Evolutionary conservation across 768 basidiomycete species (phyloP).

Genomic region (Mycena galericulata): DNA sequence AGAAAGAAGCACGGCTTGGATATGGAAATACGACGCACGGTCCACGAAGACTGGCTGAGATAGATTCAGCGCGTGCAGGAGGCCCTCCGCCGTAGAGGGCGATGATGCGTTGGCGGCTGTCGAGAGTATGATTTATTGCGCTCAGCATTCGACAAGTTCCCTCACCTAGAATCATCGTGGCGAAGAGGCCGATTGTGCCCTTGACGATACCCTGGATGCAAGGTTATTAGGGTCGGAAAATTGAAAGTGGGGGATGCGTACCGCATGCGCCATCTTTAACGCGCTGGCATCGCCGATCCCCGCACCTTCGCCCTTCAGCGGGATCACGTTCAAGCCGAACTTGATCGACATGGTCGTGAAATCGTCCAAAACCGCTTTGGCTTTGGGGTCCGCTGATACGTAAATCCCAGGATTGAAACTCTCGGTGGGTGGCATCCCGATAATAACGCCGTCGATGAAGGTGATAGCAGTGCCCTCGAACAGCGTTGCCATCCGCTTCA

Average conservation of each 20-base stretch:
- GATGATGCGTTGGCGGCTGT: slow-evolving; percentile 62
- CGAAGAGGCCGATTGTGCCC: slow-evolving; percentile 53
- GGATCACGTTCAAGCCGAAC: slow-evolving; percentile 54
- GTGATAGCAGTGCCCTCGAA: slow-evolving; percentile 51
- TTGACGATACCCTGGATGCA: slow-evolving; percentile 58
- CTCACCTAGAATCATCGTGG: slow-evolving; percentile 59
- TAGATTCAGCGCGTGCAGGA: slow-evolving; percentile 52
- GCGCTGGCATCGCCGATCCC: slow-evolving; percentile 62
- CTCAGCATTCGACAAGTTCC: neutral
- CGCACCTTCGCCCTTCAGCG: slow-evolving; percentile 53
- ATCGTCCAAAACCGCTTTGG: slow-evolving; percentile 45
- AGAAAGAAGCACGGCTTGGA: neutral
- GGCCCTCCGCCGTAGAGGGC: slow-evolving; percentile 61
- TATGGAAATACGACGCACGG: slow-evolving; percentile 26
- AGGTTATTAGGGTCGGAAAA: neutral
- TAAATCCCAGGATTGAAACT: slow-evolving; percentile 59
- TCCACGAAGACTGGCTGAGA: slow-evolving; percentile 52
- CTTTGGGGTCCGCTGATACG: slow-evolving; percentile 49
- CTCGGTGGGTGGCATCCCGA: slow-evolving; percentile 57
- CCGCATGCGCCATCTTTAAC: slow-evolving; percentile 64
- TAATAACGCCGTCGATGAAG: slow-evolving; percentile 60
- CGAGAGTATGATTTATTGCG: neutral
- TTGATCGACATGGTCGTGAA: slow-evolving; percentile 47
- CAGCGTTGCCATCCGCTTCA: slow-evolving; percentile 52
- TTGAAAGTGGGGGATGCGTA: slow-evolving; percentile 36